A percentile compares a stretch with the other conserved stretches of the same genome.
phyloP scores from a whole-genome alignment of 768 basidiomycete genomes.

The Kwoniella heveanensis region DNA sequence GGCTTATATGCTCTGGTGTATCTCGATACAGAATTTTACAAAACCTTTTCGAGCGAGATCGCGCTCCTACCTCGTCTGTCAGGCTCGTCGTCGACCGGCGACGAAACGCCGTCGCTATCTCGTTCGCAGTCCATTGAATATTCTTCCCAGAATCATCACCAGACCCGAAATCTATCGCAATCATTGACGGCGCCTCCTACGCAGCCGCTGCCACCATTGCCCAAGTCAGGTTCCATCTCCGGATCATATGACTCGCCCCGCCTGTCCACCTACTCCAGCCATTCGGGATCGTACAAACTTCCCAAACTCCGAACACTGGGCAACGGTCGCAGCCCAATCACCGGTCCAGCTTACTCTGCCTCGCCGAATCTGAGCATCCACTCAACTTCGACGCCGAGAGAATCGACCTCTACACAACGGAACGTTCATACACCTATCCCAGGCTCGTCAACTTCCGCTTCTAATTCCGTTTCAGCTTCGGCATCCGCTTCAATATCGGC shows the following conservation, averaged over 20 bases:
- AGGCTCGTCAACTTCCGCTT: neutral
- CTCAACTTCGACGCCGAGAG: constrained; percentile 4
- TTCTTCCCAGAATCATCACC: neutral
- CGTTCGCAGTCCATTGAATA: neutral
- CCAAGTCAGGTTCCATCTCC: neutral
- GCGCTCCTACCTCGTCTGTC: constrained; percentile 26
- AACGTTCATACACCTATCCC: neutral
- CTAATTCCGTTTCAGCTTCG: neutral
- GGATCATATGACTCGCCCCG: constrained; percentile 13
- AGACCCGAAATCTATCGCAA: neutral
- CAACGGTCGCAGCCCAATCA: neutral
- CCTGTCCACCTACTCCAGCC: constrained; percentile 6
- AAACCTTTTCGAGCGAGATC: constrained; percentile 41
- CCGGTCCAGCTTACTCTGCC: neutral
- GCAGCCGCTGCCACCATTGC: constrained; percentile 11
- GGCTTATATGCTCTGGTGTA: neutral
- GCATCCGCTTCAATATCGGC: neutral
- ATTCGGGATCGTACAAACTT: constrained; percentile 21
- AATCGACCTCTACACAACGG: constrained; percentile 3
- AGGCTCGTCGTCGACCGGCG: constrained; percentile 1
- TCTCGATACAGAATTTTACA: constrained; percentile 36
- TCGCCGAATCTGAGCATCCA: constrained; percentile 1
- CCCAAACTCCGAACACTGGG: constrained; percentile 33
- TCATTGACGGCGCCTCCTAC: constrained; percentile 8
- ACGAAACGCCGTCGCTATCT: constrained; percentile 1